Conservation (phyloP, 176 grass and related monocot genomes). For the Carex parvula region DNA sequence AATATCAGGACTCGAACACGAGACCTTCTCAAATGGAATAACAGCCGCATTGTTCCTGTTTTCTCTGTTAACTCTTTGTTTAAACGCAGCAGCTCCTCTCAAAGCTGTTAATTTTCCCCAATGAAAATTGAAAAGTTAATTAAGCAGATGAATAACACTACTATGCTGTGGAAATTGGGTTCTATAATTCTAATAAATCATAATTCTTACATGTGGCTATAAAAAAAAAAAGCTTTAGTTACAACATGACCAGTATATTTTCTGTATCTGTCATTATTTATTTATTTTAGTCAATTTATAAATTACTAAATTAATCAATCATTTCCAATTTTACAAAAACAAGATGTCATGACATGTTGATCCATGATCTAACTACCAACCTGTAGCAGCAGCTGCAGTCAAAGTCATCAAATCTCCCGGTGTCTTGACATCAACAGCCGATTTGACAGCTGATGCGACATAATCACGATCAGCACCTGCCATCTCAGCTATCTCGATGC, state of each 20-base stretch:
- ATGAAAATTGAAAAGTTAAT: conserved; percentile 11
- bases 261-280: conserved; percentile 1
- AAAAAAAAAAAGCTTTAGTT: background rate
- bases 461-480: conserved; percentile 54
- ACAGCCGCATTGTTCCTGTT: conserved; percentile 62
- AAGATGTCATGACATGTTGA: background rate
- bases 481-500: conserved; percentile 67
- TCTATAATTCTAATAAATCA: background rate
- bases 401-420: conserved; percentile 87
- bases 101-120: conserved; percentile 40
- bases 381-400: conserved; percentile 86
- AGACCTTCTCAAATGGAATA: conserved; percentile 75
- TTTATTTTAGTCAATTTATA: background rate
- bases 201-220: background rate
- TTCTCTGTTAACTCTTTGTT: conserved; percentile 64
- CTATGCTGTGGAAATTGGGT: background rate
- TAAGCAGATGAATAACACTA: background rate
- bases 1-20: conserved; percentile 65
- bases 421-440: conserved; percentile 60
- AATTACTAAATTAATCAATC: background rate
- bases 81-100: conserved; percentile 76
- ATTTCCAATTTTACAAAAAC: conserved; percentile 6
- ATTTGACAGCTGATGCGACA: conserved; percentile 55
- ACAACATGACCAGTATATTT: background rate
- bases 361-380: conserved; percentile 32